phyloP scores from a whole-genome alignment of 306 rosid genomes.

The Calophaca sinica region DNA sequence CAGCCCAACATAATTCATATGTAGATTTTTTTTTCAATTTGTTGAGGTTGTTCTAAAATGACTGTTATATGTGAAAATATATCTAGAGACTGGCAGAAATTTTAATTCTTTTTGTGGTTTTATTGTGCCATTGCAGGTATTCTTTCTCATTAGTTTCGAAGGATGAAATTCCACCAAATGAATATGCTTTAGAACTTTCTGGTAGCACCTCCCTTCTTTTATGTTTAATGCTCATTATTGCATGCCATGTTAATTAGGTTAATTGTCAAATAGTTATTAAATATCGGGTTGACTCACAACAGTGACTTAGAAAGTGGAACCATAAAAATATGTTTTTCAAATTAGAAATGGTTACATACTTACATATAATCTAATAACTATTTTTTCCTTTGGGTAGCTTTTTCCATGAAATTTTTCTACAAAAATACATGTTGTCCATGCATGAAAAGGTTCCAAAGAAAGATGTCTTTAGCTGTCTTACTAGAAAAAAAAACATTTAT shows the following conservation, averaged over 20 bases:
- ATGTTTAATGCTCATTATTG: conserved; percentile 36
- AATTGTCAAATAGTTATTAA: conserved; percentile 24
- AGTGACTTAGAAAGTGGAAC: conserved; percentile 3
- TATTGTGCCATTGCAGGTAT: conserved; percentile 67
- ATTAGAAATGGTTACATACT: not conserved
- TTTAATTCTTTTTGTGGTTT: conserved; percentile 35
- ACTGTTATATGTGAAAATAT: too few relatives aligned
- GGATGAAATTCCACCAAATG: conserved; percentile 72
- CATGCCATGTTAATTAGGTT: not conserved
- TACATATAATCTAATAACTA: not conserved
- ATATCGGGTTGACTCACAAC: conserved; percentile 32
- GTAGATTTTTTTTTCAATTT: not conserved
- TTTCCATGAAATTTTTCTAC: not conserved
- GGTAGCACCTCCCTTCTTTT: conserved; percentile 61
- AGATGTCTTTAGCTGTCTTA: not conserved
- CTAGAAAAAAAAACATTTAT: too few relatives aligned
- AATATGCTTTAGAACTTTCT: conserved; percentile 70
- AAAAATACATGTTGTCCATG: not conserved
- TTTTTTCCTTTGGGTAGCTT: not conserved
- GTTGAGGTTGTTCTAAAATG: conserved; percentile 22
- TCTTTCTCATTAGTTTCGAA: conserved; percentile 75
- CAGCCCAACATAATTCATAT: not conserved
- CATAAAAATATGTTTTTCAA: not conserved
- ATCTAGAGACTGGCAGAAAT: conserved; percentile 35
- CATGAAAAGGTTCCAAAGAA: not conserved